Evolutionary conservation across 2,329 filamentous ascomycete genomes (phyloP).

Genomic region (Rosellinia necatrix): DNA sequence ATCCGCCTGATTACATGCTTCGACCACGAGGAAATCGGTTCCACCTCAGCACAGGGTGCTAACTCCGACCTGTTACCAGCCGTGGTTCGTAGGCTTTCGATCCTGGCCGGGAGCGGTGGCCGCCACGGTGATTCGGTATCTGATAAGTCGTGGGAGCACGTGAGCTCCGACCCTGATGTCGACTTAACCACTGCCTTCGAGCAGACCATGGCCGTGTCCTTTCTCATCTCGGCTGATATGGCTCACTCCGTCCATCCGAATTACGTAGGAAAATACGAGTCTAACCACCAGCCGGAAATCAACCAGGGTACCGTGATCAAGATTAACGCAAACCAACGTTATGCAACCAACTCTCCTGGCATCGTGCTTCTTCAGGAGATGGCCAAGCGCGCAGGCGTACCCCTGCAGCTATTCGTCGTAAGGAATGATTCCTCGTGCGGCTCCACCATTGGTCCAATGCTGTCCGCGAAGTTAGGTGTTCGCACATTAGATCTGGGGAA

Average conservation of each 20-base stretch:
- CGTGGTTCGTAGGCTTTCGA: slow-evolving; percentile 83
- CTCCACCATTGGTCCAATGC: slow-evolving; percentile 96
- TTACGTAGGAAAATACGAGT: slow-evolving; percentile 89
- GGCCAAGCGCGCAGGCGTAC: slow-evolving; percentile 74
- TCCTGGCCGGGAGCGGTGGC: slow-evolving; percentile 65
- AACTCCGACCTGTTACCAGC: slow-evolving; percentile 89
- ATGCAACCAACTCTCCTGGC: slow-evolving; percentile 94
- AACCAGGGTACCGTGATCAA: slow-evolving; percentile 98
- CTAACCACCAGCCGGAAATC: slow-evolving; percentile 88
- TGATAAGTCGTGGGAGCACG: slow-evolving; percentile 67
- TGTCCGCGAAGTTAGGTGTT: slow-evolving; percentile 83
- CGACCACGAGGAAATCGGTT: slow-evolving; percentile 97
- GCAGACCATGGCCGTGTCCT: slow-evolving; percentile 87
- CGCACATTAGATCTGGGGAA: slow-evolving; percentile 92
- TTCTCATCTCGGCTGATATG: slow-evolving; percentile 97
- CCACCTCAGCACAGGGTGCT: slow-evolving; percentile 88
- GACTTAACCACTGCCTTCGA: slow-evolving; percentile 84
- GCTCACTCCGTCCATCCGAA: slow-evolving; percentile 96
- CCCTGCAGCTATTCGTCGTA: slow-evolving; percentile 93
- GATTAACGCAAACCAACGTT: slow-evolving; percentile 95
- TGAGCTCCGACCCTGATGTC: slow-evolving; percentile 57
- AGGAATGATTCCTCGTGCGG: slow-evolving; percentile 94
- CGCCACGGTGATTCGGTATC: slow-evolving; percentile 54
- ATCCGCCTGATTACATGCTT: slow-evolving; percentile 95
- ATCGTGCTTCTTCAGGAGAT: slow-evolving; percentile 91